Base-by-base conservation (phyloP, 768 basidiomycete species). In the Trametes punicea region DNA sequence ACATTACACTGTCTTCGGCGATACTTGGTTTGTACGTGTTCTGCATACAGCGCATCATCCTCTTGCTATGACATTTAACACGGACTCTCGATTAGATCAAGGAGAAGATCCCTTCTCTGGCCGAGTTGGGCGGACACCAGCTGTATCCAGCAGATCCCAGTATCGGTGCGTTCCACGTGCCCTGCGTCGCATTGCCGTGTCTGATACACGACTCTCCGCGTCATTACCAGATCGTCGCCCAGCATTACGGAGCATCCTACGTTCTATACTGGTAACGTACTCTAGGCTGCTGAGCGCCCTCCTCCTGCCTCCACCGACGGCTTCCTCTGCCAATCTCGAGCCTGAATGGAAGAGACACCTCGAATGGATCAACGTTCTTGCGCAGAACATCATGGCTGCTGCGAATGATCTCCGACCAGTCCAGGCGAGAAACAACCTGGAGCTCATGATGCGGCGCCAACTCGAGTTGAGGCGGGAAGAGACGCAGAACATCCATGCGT, bases 341-440 rank as follows among this genome's bases (percentile, higher is more conserved):
- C 85, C 88, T 25, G 84, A 88, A 57, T 93, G 90, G 88, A 79
- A 83, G 49, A 74, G 81, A 46, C 82, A 87, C 51, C 76, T 88
- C 2, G 88, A 91, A 65, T 92, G 92, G 88, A 87, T 94, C 49
- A 83, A 79, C 10, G 75, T 89, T 2, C 79, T 93, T 50, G 83
- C 83, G 6, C 88, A 91, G 69, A 96, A 95, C 68, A 78, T 96
- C 54, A 90, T 94, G 83, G 89, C 87, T 13, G 88, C 90, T 16
- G 90, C 89, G 33, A 96, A 96, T 65, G 92, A 93, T 64, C 72
- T 95, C 47, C 82, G 93, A 23, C 93, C 92, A 0, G 88, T 93
- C 4, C 62, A 92, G 87, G 92, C 93, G 13, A 76, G 93, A 61
- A 86, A 81, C 31, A 90, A 87, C 63, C 77, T 95, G 40, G 91